Evolutionary conservation across 345 rosid species (phyloP).

Genomic region (Salix viminalis): DNA sequence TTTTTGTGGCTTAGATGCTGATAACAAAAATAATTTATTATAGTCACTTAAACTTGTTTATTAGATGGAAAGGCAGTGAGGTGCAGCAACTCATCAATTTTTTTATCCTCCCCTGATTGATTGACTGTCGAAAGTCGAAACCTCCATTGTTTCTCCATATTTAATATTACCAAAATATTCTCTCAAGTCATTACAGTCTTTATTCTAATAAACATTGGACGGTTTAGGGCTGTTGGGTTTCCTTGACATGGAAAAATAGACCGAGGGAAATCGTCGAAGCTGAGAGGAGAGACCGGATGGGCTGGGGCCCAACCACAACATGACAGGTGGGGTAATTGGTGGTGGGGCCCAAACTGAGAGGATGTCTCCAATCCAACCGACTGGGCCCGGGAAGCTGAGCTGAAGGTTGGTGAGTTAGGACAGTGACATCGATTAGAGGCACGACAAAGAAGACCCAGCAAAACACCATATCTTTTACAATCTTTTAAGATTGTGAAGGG

Average conservation of each 20-base stretch:
- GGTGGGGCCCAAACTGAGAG: conserved; percentile 7
- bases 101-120: too few relatives aligned
- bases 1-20: too few relatives aligned
- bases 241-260: conserved; percentile 1
- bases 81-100: too few relatives aligned
- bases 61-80: too few relatives aligned
- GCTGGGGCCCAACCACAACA: conserved; percentile 6
- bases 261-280: background rate
- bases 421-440: conserved; percentile 20
- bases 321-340: conserved; percentile 7
- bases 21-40: too few relatives aligned
- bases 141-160: too few relatives aligned
- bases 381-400: conserved; percentile 24
- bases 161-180: too few relatives aligned
- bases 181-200: too few relatives aligned
- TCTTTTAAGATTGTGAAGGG: conserved; percentile 9
- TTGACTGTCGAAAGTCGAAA: too few relatives aligned
- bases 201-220: too few relatives aligned
- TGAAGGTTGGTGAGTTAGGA: conserved; percentile 26
- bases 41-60: too few relatives aligned
- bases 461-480: conserved; percentile 20
- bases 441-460: background rate
- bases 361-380: conserved; percentile 32
- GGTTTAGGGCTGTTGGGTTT: background rate
- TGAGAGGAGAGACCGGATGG: too few relatives aligned